These are phyloP conservation scores for Cryptosporidium andersoni DNA, from an alignment of 169 alveolate species.

Conservation along the genomic window DNA sequence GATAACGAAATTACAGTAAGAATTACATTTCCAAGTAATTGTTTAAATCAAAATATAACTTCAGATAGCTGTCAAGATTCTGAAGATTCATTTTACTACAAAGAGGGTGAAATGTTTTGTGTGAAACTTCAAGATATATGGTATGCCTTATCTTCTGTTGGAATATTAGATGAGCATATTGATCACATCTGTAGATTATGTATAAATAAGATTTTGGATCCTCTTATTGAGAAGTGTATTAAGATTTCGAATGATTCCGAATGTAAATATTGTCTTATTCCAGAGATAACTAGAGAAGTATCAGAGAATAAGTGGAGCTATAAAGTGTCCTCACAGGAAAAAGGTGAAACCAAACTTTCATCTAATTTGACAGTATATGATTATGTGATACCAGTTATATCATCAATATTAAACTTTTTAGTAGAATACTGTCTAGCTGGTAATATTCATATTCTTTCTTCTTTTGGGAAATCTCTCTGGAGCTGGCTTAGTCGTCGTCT, in stretches of 20 bases:
- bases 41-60: background rate
- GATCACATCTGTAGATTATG: constrained; percentile 47
- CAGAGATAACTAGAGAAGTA: constrained; percentile 16
- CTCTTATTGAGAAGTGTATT: constrained; percentile 17
- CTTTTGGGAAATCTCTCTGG: constrained; percentile 47
- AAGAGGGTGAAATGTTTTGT: constrained; percentile 45
- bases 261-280: constrained; percentile 16
- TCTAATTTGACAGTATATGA: constrained; percentile 31
- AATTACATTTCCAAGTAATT: constrained; percentile 27
- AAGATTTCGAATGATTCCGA: constrained; percentile 22
- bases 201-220: constrained; percentile 47
- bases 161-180: constrained; percentile 54
- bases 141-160: constrained; percentile 55
- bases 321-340: constrained; percentile 9
- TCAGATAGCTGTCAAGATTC: background rate
- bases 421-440: constrained; percentile 43
- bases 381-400: constrained; percentile 18
- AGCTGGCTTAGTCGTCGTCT: constrained; percentile 34
- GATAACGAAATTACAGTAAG: constrained; percentile 45
- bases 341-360: background rate
- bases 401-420: constrained; percentile 22
- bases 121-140: constrained; percentile 51
- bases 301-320: constrained; percentile 52
- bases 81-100: background rate
- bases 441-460: constrained; percentile 42